These are phyloP conservation scores for Kitagawia praeruptora DNA, from an alignment of 129 eudicot species.

Conservation along the genomic window DNA sequence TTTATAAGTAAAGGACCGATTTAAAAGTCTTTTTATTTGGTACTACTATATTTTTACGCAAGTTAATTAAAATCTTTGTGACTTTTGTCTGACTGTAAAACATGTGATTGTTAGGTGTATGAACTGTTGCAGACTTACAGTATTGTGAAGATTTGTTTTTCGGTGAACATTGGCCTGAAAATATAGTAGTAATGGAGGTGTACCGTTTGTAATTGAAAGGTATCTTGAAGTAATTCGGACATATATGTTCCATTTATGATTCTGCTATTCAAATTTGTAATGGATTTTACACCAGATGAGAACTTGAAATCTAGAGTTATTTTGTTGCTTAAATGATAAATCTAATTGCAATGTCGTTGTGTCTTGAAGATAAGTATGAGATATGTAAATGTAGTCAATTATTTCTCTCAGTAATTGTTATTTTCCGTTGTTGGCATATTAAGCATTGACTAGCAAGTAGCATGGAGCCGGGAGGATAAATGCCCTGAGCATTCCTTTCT, in stretches of 20 bases:
- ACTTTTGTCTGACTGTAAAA: neutral
- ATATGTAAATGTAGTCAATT: neutral
- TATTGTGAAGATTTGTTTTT: neutral
- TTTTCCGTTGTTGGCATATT: neutral
- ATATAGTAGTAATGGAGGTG: conserved; percentile 11
- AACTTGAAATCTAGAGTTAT: neutral
- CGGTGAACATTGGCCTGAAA: neutral
- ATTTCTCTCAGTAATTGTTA: neutral
- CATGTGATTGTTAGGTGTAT: conserved; percentile 7
- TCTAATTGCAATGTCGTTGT: neutral
- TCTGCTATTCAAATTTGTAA: neutral
- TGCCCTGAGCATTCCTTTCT: neutral
- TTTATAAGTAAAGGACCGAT: neutral
- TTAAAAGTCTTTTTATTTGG: neutral
- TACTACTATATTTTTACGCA: neutral
- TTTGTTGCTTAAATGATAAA: neutral
- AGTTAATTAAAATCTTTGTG: neutral
- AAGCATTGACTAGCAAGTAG: neutral
- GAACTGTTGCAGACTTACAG: neutral
- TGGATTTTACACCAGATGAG: neutral
- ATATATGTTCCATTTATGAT: neutral
- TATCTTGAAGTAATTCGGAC: neutral
- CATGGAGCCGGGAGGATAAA: neutral
- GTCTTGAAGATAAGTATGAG: neutral
- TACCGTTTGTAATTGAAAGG: conserved; percentile 10